phyloP scores from a whole-genome alignment of 352 stramenopile genomes.

The Aphanomyces astaci region DNA sequence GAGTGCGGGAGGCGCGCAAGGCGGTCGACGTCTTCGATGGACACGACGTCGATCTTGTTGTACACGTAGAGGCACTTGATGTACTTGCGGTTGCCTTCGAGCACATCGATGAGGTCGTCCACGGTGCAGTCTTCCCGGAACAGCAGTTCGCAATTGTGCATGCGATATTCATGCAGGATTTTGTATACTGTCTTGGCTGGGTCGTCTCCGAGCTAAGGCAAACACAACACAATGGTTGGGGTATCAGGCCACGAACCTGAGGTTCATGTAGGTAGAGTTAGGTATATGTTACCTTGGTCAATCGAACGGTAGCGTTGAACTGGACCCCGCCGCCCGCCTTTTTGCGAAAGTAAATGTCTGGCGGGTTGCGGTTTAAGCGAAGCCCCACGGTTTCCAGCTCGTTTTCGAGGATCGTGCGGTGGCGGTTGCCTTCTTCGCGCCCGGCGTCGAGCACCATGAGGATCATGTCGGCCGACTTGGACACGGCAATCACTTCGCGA shows the following conservation, averaged over 20 bases:
- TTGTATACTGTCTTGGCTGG: conserved; percentile 85
- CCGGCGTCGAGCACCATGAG: conserved; percentile 98
- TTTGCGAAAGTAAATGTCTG: conserved; percentile 95
- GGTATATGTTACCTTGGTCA: conserved; percentile 95
- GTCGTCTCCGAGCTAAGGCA: conserved; percentile 81
- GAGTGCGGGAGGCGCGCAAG: conserved; percentile 94
- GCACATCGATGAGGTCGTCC: conserved; percentile 98
- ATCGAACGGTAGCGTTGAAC: conserved; percentile 93
- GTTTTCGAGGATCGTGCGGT: conserved; percentile 95
- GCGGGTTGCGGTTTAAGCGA: conserved; percentile 94
- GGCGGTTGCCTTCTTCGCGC: conserved; percentile 96
- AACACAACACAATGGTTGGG: no score
- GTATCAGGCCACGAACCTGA: no score
- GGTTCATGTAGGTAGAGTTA: no score
- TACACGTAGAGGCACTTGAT: conserved; percentile 99
- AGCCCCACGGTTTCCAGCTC: conserved; percentile 98
- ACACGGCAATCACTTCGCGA: conserved; percentile 98
- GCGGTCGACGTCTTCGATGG: conserved; percentile 98
- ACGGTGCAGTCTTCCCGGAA: conserved; percentile 95
- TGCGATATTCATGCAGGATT: conserved; percentile 95
- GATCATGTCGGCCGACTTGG: conserved; percentile 97
- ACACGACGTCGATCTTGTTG: conserved; percentile 99
- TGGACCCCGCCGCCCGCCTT: conserved; percentile 93
- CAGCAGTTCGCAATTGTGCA: conserved; percentile 96
- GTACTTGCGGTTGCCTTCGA: conserved; percentile 98